Evolutionary conservation across 805 yeast genomes (phyloP).

Genomic region (Lachancea mirantina): DNA sequence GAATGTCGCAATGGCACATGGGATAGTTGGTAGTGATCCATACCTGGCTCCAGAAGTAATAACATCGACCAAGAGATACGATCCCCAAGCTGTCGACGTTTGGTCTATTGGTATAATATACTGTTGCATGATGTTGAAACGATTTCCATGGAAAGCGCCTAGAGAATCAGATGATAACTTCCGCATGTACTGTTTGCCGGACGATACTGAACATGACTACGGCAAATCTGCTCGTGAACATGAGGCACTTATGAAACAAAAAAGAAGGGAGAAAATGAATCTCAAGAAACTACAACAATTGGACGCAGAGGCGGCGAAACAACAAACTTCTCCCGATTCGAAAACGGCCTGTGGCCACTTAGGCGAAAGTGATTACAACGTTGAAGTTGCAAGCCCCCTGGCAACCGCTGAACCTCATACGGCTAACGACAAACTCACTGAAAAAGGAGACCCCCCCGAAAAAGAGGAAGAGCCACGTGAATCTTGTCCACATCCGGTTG

Average conservation of each 20-base stretch:
- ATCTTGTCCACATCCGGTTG: too few relatives aligned
- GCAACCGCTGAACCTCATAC: too few relatives aligned
- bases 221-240: slow-evolving; percentile 64
- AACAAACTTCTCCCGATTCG: too few relatives aligned
- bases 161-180: slow-evolving; percentile 62
- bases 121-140: slow-evolving; percentile 78
- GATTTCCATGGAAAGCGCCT: slow-evolving; percentile 87
- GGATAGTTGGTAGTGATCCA: slow-evolving; percentile 82
- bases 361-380: too few relatives aligned
- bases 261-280: slow-evolving; percentile 20
- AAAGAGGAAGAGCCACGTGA: too few relatives aligned
- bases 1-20: slow-evolving; percentile 54
- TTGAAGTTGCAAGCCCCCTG: too few relatives aligned
- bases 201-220: slow-evolving; percentile 75
- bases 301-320: too few relatives aligned
- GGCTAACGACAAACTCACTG: too few relatives aligned
- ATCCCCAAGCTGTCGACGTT: slow-evolving; percentile 72
- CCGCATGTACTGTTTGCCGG: slow-evolving; percentile 54
- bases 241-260: slow-evolving; percentile 51
- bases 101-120: slow-evolving; percentile 83
- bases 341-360: too few relatives aligned
- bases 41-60: slow-evolving; percentile 80
- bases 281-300: slow-evolving; percentile 2
- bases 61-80: slow-evolving; percentile 44
- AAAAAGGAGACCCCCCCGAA: too few relatives aligned